A percentile compares a stretch with the other conserved stretches of the same genome.
Evolutionary conservation across 345 rosid species (phyloP).

Genomic region (Atalantia buxifolia): DNA sequence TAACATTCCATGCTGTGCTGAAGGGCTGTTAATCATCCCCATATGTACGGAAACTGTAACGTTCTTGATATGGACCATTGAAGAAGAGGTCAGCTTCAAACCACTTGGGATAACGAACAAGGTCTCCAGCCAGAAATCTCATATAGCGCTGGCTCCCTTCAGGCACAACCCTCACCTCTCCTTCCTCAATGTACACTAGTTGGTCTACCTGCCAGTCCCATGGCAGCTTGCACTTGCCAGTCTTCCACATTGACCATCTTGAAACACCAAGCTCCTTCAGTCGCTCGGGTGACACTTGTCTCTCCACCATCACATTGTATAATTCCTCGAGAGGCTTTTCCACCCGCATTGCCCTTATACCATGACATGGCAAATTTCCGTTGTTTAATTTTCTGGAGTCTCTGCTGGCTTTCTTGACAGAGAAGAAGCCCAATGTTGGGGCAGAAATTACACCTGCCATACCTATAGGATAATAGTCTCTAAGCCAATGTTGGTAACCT

Average conservation of each 20-base stretch:
- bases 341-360: constrained; percentile 48
- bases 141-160: constrained; percentile 74
- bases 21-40: constrained; percentile 59
- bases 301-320: constrained; percentile 73
- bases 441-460: constrained; percentile 45
- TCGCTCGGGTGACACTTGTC: constrained; percentile 52
- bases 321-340: constrained; percentile 80
- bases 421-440: constrained; percentile 29
- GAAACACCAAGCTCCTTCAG: constrained; percentile 72
- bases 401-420: constrained; percentile 24
- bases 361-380: constrained; percentile 12
- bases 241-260: constrained; percentile 85
- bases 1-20: neutral
- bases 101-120: constrained; percentile 92
- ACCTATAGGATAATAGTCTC: neutral
- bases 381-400: neutral
- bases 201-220: constrained; percentile 99
- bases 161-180: constrained; percentile 92
- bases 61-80: constrained; percentile 79
- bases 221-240: constrained; percentile 71
- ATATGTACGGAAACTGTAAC: constrained; percentile 77
- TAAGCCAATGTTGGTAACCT: constrained; percentile 7
- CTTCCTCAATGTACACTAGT: constrained; percentile 93
- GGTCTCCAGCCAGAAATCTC: constrained; percentile 86
- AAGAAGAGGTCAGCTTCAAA: constrained; percentile 91